These are phyloP conservation scores for Leucocoprinus gongylophorus DNA, from an alignment of 1,284 basidiomycete genomes.

Conservation along the genomic window DNA sequence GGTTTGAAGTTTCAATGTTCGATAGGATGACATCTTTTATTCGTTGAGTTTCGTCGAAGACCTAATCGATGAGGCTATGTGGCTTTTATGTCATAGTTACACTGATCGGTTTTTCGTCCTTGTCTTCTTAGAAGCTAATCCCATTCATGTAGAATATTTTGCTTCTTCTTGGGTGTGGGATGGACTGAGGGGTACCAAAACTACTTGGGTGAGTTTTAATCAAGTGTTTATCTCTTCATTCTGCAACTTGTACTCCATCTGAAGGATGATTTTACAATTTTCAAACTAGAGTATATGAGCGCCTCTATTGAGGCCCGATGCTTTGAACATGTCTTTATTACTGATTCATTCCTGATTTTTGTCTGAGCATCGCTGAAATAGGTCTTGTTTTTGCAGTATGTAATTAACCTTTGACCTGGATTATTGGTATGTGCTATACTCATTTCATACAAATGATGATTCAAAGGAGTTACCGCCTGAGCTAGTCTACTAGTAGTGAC, in stretches of 20 bases:
- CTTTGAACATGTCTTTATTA: constrained; percentile 38
- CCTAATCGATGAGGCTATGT: constrained; percentile 45
- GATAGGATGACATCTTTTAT: constrained; percentile 52
- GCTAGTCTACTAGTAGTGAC: constrained; percentile 41
- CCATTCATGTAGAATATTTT: not conserved
- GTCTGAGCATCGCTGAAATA: not conserved
- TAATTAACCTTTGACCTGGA: not conserved
- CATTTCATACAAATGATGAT: constrained; percentile 39
- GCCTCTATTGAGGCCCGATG: constrained; percentile 47
- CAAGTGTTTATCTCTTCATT: not conserved
- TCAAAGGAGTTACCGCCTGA: constrained; percentile 79
- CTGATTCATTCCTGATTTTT: constrained; percentile 10
- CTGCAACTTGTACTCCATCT: constrained; percentile 16
- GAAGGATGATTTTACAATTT: constrained; percentile 55
- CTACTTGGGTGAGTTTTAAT: not conserved
- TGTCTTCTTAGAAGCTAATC: not conserved
- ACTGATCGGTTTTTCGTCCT: constrained; percentile 53
- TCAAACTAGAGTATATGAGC: constrained; percentile 91
- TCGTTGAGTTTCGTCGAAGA: constrained; percentile 45
- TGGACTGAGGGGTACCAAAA: not conserved
- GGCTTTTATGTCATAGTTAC: constrained; percentile 80
- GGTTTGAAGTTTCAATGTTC: constrained; percentile 21
- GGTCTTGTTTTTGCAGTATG: no score
- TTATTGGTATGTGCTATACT: constrained; percentile 3
- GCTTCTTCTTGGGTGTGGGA: no score